Conservation (phyloP, 1,284 basidiomycete genomes). For the Kwoniella shivajii region DNA sequence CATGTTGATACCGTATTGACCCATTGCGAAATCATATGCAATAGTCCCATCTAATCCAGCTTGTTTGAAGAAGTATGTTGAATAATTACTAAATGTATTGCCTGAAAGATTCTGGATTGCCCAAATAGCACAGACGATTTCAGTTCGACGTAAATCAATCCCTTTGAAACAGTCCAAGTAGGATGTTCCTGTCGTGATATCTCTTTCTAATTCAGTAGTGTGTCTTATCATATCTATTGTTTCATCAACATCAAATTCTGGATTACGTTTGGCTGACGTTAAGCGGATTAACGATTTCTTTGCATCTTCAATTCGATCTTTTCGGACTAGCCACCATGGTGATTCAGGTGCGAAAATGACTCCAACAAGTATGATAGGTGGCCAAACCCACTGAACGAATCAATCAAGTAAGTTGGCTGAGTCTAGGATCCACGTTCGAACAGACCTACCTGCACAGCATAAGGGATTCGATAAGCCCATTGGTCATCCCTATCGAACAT, state of each 20-base stretch:
- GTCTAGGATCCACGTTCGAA: background rate
- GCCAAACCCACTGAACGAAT: conserved; percentile 43
- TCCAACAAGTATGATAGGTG: conserved; percentile 45
- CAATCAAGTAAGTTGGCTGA: background rate
- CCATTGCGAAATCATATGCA: conserved; percentile 55
- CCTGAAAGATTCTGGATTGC: conserved; percentile 51
- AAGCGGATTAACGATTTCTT: conserved; percentile 52
- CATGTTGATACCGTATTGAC: conserved; percentile 47
- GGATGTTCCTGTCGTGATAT: conserved; percentile 40
- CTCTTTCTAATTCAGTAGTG: conserved; percentile 37
- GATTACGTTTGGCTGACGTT: conserved; percentile 37
- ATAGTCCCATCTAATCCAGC: conserved; percentile 52
- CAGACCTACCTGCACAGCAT: conserved; percentile 34
- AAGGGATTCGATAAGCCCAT: conserved; percentile 48
- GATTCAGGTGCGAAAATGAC: conserved; percentile 40
- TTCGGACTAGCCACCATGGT: conserved; percentile 43
- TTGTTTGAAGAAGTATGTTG: conserved; percentile 55
- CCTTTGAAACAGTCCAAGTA: conserved; percentile 58
- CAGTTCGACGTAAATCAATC: conserved; percentile 46
- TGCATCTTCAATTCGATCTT: conserved; percentile 57
- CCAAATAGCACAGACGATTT: conserved; percentile 49
- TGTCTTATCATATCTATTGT: conserved; percentile 54
- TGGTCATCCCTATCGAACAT: conserved; percentile 40
- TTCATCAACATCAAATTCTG: conserved; percentile 53
- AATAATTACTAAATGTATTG: conserved; percentile 46